These are phyloP conservation scores for Massariosphaeria phaeospora DNA, from an alignment of 495 filamentous ascomycete genomes.

Conservation along the genomic window DNA sequence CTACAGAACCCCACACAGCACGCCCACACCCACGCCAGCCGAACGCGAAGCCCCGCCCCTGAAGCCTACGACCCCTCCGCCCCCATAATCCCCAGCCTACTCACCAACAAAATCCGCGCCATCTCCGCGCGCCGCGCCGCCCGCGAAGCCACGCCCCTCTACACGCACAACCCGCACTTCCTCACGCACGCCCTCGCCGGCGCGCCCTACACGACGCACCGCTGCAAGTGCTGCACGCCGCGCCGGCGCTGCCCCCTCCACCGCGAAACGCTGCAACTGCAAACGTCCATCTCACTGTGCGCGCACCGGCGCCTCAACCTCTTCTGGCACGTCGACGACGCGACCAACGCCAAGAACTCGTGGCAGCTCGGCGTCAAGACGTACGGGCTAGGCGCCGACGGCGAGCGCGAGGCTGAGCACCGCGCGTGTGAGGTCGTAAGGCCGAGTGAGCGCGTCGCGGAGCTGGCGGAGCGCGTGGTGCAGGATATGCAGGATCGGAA, in stretches of 20 bases:
- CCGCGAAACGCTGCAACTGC: neutral
- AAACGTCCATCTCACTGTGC: neutral
- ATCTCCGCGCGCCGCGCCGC: neutral
- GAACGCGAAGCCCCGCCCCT: too few species aligned
- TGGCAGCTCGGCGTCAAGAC: constrained; percentile 8
- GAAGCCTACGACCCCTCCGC: too few species aligned
- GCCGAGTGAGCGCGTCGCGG: constrained; percentile 1
- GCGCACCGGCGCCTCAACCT: neutral
- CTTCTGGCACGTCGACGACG: constrained; percentile 9
- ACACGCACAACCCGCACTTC: constrained; percentile 6
- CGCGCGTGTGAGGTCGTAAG: neutral
- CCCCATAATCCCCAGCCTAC: neutral
- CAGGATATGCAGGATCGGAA: constrained; percentile 7
- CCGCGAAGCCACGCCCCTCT: neutral
- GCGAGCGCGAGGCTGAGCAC: neutral
- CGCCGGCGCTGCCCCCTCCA: neutral
- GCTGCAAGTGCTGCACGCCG: neutral
- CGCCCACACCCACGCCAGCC: too few species aligned
- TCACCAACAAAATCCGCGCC: neutral
- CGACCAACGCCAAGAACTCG: neutral
- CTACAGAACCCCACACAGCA: neutral
- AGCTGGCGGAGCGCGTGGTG: constrained; percentile 1
- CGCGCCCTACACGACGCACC: constrained; percentile 2
- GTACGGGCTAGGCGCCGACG: neutral
- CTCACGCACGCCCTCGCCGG: neutral